These are phyloP conservation scores for Castanea crenata DNA, from an alignment of 306 rosid genomes.

Conservation along the genomic window DNA sequence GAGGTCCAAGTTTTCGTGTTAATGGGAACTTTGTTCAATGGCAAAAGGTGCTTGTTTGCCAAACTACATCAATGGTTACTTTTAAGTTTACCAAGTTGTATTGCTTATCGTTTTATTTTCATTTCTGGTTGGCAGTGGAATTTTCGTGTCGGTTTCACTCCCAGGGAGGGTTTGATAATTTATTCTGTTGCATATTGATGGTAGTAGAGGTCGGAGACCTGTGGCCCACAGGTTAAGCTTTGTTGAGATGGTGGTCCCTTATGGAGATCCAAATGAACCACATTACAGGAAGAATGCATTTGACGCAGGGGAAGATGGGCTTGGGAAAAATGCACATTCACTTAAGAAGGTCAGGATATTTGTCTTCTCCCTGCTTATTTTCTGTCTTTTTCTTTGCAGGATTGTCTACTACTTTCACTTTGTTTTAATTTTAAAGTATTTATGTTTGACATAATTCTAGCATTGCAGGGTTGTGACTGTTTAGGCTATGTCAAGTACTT, in stretches of 20 bases:
- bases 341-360: constrained; percentile 61
- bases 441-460: constrained; percentile 13
- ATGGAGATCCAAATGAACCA: constrained; percentile 87
- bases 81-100: constrained; percentile 3
- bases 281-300: constrained; percentile 84
- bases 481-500: constrained; percentile 74
- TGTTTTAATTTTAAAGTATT: constrained; percentile 11
- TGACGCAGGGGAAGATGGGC: constrained; percentile 88
- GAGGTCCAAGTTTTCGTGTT: constrained; percentile 83
- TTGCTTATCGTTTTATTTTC: constrained; percentile 1
- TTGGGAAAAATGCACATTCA: constrained; percentile 82
- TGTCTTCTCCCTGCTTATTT: neutral
- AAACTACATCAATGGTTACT: constrained; percentile 5
- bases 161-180: constrained; percentile 71
- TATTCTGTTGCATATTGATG: constrained; percentile 69
- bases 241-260: constrained; percentile 89
- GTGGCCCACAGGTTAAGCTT: constrained; percentile 76
- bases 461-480: constrained; percentile 78
- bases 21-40: constrained; percentile 72
- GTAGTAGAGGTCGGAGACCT: constrained; percentile 74
- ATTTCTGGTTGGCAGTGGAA: constrained; percentile 64
- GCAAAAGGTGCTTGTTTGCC: constrained; percentile 56
- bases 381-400: neutral
- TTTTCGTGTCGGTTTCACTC: constrained; percentile 77
- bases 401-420: constrained; percentile 1